Evolutionary conservation across 148 eudicot genomes (phyloP), one percentile per base, ranked within the genome.

Genomic region (Polygonum maritimum): DNA sequence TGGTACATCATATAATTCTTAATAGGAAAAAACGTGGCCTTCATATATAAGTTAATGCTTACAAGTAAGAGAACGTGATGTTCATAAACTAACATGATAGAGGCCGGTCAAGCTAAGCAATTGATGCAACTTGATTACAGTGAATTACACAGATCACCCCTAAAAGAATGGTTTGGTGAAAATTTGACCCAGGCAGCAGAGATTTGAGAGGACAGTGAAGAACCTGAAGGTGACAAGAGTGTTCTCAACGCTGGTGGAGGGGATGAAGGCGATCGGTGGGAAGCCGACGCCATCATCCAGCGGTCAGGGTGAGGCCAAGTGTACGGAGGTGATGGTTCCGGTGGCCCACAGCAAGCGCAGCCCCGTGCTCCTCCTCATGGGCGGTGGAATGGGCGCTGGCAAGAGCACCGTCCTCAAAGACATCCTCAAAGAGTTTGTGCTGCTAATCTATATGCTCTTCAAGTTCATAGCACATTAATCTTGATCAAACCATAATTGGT

Each of bases 301-400:
- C 10, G 86, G 76, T 0, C 71, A 67, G 19, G 11, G 11, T 1
- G 82, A 77, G 14, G 33, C 82, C 4, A 80, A 78, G 33, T 86
- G 85, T 51, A 91, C 94, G 18, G 94, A 89, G 13, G 92, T 94
- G 78, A 94, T 94, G 98, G 86, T 82, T 13, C 97, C 98, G 9
- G 87, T 85, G 78, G 94, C 88, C 63, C 98, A 83, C 65, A 83
- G 80, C 74, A 77, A 94, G 72, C 83, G 98, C 73, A 88, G 94
- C 73, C 98, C 98, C 0, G 97, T 94, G 55, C 86, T 94, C 69
- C 93, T 94, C 48, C 81, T 94, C 49, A 94, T 94, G 98, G 98
- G 98, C 44, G 98, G 98, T 18, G 98, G 98, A 5, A 94, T 94
- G 98, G 98, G 98, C 5, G 98, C 94, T 8, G 98, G 98, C 74